Conservation (phyloP, 148 eudicot species). For the Rhododendron mucronatum region DNA sequence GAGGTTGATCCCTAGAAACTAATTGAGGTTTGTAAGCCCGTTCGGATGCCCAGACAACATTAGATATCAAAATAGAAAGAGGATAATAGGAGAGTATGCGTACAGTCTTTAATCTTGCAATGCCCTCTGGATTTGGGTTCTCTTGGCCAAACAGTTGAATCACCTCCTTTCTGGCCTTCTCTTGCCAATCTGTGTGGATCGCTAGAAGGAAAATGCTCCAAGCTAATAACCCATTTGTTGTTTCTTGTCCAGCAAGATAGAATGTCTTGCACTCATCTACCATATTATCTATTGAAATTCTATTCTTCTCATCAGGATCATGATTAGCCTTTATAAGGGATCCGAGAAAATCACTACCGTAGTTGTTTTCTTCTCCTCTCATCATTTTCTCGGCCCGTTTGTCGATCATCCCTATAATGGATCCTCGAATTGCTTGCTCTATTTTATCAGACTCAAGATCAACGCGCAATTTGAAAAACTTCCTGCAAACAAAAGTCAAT, state of each 20-base stretch:
- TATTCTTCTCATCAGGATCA: neutral
- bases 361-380: neutral
- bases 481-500: neutral
- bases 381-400: neutral
- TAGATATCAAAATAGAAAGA: neutral
- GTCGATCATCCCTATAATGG: neutral
- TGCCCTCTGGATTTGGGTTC: neutral
- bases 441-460: slow-evolving; percentile 2
- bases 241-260: slow-evolving; percentile 3
- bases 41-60: neutral
- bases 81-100: neutral
- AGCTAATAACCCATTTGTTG: neutral
- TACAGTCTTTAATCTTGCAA: slow-evolving; percentile 11
- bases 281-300: slow-evolving; percentile 5
- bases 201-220: slow-evolving; percentile 3
- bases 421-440: neutral
- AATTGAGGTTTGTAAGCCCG: too few species aligned
- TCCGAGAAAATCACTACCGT: slow-evolving; percentile 13
- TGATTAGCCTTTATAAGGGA: slow-evolving; percentile 11
- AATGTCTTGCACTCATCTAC: slow-evolving; percentile 9
- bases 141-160: neutral
- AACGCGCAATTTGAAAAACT: neutral
- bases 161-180: slow-evolving; percentile 10
- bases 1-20: too few species aligned
- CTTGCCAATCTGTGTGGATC: slow-evolving; percentile 11